Evolutionary conservation across 495 filamentous ascomycete species (phyloP), one percentile per base, ranked within the genome.

Genomic region (Neurospora sp.): DNA sequence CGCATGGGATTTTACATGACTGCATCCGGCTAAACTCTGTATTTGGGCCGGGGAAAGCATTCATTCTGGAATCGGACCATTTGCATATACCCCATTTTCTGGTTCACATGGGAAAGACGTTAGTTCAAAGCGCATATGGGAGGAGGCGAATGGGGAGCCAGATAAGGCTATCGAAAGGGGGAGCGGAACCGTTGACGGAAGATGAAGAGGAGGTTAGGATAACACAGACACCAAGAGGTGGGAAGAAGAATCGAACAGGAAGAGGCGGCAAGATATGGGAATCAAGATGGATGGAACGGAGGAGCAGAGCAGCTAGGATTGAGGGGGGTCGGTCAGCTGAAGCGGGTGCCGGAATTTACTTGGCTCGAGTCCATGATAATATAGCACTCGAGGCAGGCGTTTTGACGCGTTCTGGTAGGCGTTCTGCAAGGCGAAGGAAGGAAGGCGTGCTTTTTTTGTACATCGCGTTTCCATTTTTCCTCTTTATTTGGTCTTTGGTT

Each of bases 71-170:
- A 73, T 74, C 72, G 73, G 73, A 74, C 38, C 72, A 66, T 66
- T 45, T 74, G 73, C 73, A 74, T 74, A 74, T 74, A 74, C 73
- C 73, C 73, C 28, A 74, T 69, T 74, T 72, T 74, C 73, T 66
- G 54, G 54, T 66, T 66, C 28, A 66, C 28, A 66, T 34, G 54
- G 28, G 54, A 66, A 54, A 31, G 24, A 17, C 54, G 54, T 17
- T 31, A 28, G 21, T 59, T 28, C 21, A 59, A 34, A 66, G 54
- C 54, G 54, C 54, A 66, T 66, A 36, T 31, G 28, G 54, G 54
- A 66, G 24, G 28, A 66, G 54, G 8, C 28, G 28, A 15, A 1
- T 6, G 54, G 28, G 31, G 45, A 15, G 48, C 19, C 42, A 45
- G n/a, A 45, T 10, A 21, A 21, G 21, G n/a, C 48, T 36, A 19